Evolutionary conservation across 805 yeast species (phyloP).

Genomic region (Kregervanrija delftensis): DNA sequence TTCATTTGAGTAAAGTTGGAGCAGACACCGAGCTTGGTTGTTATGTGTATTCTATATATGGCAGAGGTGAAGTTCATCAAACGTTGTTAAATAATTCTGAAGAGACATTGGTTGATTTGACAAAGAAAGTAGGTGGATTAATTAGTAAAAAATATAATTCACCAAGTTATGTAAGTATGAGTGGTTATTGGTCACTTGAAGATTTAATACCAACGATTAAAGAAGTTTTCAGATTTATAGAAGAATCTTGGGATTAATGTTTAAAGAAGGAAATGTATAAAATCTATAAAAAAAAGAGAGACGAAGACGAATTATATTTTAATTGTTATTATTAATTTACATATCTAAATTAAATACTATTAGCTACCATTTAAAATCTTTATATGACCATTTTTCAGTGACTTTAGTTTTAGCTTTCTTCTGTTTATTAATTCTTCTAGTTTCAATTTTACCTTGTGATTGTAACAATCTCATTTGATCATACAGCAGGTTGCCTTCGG

Average conservation of each 20-base stretch:
- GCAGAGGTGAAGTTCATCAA: conserved; percentile 30
- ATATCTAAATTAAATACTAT: neutral
- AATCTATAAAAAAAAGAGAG: neutral
- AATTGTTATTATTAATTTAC: neutral
- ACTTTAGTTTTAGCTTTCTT: conserved; percentile 66
- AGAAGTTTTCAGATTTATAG: conserved; percentile 25
- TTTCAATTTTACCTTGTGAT: conserved; percentile 78
- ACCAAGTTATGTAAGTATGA: conserved; percentile 41
- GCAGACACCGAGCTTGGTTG: conserved; percentile 30
- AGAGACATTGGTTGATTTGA: conserved; percentile 34
- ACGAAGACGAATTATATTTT: neutral
- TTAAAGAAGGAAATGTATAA: neutral
- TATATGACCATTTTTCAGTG: conserved; percentile 90
- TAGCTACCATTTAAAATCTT: conserved; percentile 61
- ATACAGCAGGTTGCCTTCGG: conserved; percentile 82
- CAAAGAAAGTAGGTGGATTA: conserved; percentile 36
- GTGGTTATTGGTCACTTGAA: conserved; percentile 31
- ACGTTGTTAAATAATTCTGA: conserved; percentile 37
- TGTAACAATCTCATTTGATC: conserved; percentile 81
- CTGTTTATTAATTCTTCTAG: conserved; percentile 62
- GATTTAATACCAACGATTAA: conserved; percentile 25
- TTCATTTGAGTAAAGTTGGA: conserved; percentile 29
- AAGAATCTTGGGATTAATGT: conserved; percentile 12
- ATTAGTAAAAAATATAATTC: conserved; percentile 31
- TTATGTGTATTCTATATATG: conserved; percentile 37